phyloP scores from a whole-genome alignment of 192 early-diverging fungal species.

The Coemansia sp. region DNA sequence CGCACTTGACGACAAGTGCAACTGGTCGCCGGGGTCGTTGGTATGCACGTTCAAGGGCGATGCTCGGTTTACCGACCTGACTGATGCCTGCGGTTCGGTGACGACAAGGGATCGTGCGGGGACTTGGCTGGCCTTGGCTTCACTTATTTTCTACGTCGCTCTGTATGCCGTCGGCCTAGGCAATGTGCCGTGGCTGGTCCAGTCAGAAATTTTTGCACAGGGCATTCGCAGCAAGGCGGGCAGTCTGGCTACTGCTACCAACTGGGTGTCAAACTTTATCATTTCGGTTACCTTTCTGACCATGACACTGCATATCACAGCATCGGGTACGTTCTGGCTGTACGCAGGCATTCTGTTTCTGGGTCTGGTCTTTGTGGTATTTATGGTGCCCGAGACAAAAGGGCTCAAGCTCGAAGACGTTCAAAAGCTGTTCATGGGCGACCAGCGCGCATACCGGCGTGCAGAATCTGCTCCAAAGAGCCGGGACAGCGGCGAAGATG shows the following conservation, averaged over 20 bases:
- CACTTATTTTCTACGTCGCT: constrained; percentile 51
- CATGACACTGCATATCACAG: constrained; percentile 50
- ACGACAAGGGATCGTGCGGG: constrained; percentile 32
- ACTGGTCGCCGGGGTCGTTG: constrained; percentile 32
- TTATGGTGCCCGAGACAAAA: constrained; percentile 50
- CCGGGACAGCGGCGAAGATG: not conserved
- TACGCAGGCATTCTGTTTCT: constrained; percentile 45
- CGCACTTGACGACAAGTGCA: constrained; percentile 36
- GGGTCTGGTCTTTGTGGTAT: constrained; percentile 32
- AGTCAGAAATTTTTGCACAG: constrained; percentile 52
- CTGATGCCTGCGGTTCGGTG: constrained; percentile 25
- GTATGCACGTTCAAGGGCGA: constrained; percentile 22
- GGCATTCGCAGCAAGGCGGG: constrained; percentile 52
- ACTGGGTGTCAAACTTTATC: constrained; percentile 50
- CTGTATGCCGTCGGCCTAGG: constrained; percentile 49
- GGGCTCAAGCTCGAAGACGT: constrained; percentile 51
- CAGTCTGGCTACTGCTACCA: constrained; percentile 46
- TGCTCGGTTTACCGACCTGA: constrained; percentile 22
- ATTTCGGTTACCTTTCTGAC: constrained; percentile 50
- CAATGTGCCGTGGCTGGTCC: constrained; percentile 50
- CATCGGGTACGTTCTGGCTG: constrained; percentile 52
- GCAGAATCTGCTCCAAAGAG: not conserved
- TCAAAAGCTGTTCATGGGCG: constrained; percentile 36
- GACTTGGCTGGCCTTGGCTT: constrained; percentile 48
- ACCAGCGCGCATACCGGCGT: constrained; percentile 15